A percentile compares a stretch with the other conserved stretches of the same genome.
phyloP scores from a whole-genome alignment of 768 basidiomycete genomes.

The Gymnopilus dilepis region DNA sequence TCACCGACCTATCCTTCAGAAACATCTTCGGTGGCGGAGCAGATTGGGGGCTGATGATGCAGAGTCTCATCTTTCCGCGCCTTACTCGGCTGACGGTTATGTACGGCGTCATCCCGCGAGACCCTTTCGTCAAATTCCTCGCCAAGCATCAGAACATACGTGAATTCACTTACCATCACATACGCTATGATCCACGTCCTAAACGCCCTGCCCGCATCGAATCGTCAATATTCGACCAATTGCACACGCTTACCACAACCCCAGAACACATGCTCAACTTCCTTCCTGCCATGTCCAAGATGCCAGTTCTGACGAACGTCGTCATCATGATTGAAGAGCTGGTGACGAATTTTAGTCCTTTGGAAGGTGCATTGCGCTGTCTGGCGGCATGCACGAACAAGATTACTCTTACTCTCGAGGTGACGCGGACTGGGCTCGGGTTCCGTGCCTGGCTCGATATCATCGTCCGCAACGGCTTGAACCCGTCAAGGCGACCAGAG shows the following conservation, averaged over 20 bases:
- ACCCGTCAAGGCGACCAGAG: slow-evolving; percentile 17
- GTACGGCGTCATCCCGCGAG: slow-evolving; percentile 22
- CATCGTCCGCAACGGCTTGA: slow-evolving; percentile 11
- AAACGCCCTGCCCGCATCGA: slow-evolving; percentile 11
- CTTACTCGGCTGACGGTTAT: slow-evolving; percentile 17
- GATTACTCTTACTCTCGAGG: slow-evolving; percentile 21
- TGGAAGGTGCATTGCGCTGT: slow-evolving; percentile 20
- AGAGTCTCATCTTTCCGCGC: slow-evolving; percentile 17
- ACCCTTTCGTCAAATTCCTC: slow-evolving; percentile 25
- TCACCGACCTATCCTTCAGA: slow-evolving; percentile 22
- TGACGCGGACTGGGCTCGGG: slow-evolving; percentile 21
- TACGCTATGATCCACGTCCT: slow-evolving; percentile 23
- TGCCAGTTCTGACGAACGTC: slow-evolving; percentile 11
- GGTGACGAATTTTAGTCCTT: slow-evolving; percentile 14
- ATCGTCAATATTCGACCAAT: slow-evolving; percentile 14
- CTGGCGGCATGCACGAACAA: slow-evolving; percentile 18
- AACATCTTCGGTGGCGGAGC: slow-evolving; percentile 26
- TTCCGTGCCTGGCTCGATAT: slow-evolving; percentile 23
- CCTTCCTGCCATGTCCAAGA: slow-evolving; percentile 16
- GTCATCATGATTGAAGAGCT: slow-evolving; percentile 22
- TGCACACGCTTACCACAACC: slow-evolving; percentile 17
- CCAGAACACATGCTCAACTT: slow-evolving; percentile 26
- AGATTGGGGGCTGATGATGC: slow-evolving; percentile 24
- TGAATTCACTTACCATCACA: slow-evolving; percentile 24
- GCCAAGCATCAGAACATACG: slow-evolving; percentile 19